Conservation (phyloP, 1,284 basidiomycete species). For the Puccinia triticina region DNA sequence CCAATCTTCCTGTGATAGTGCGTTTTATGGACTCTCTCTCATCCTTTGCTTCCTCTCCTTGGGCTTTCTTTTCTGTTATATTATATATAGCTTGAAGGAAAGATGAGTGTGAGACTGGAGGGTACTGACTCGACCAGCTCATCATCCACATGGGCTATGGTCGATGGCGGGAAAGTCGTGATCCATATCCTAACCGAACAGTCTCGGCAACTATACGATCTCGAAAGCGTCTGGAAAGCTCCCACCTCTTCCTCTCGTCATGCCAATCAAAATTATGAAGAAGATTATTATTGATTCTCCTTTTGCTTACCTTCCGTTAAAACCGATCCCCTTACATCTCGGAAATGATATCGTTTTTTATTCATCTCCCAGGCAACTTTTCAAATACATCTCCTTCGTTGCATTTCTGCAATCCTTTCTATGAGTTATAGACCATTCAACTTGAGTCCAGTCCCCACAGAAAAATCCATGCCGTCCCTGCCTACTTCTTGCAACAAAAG, state of each 20-base stretch:
- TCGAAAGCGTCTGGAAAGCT: constrained; percentile 55
- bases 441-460: too few species aligned
- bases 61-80: too few species aligned
- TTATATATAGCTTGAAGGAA: neutral
- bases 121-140: constrained; percentile 61
- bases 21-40: constrained; percentile 51
- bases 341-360: too few species aligned
- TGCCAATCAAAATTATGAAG: neutral
- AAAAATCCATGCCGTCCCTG: too few species aligned
- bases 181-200: constrained; percentile 57
- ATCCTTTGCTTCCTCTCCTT: constrained; percentile 50
- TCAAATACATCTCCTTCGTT: too few species aligned
- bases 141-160: constrained; percentile 57
- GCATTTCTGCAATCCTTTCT: too few species aligned
- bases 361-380: too few species aligned
- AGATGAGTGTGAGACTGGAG: constrained; percentile 65
- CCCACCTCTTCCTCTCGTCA: neutral
- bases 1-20: too few species aligned
- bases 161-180: constrained; percentile 56
- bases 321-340: too few species aligned
- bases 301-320: too few species aligned
- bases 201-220: constrained; percentile 54
- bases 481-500: too few species aligned
- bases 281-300: neutral
- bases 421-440: too few species aligned